A percentile compares a stretch with the other conserved stretches of the same genome.
Evolutionary conservation across 2,329 filamentous ascomycete species (phyloP).

Genomic region (Colletotrichum horii): DNA sequence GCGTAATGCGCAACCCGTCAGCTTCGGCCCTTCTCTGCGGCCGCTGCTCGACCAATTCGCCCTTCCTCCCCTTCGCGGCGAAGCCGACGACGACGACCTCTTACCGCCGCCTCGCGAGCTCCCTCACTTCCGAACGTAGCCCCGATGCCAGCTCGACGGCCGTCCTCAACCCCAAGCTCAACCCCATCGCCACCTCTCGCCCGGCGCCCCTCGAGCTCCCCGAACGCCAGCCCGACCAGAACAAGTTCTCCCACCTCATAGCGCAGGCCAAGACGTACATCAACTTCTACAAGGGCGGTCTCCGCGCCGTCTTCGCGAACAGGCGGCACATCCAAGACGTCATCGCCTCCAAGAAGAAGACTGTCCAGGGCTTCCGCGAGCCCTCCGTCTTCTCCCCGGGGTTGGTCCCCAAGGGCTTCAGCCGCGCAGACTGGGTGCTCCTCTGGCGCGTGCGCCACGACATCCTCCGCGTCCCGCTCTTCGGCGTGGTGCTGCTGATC

Average conservation of each 20-base stretch:
- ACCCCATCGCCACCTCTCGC: slow-evolving; percentile 75
- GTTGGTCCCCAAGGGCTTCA: slow-evolving; percentile 42
- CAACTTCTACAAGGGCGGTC: slow-evolving; percentile 85
- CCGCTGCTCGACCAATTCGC: background rate
- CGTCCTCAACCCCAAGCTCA: slow-evolving; percentile 47
- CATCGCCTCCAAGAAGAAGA: slow-evolving; percentile 46
- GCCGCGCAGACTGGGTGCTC: slow-evolving; percentile 75
- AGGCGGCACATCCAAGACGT: slow-evolving; percentile 54
- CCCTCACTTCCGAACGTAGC: background rate
- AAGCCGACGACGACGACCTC: background rate
- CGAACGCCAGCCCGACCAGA: slow-evolving; percentile 48
- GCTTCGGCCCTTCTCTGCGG: background rate
- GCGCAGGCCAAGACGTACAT: slow-evolving; percentile 76
- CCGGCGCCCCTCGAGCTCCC: slow-evolving; percentile 74
- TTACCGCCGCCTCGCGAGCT: slow-evolving; percentile 10
- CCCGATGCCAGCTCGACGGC: background rate
- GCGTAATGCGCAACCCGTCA: slow-evolving; percentile 21
- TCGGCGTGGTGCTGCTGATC: slow-evolving; percentile 75
- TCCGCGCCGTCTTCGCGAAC: slow-evolving; percentile 77
- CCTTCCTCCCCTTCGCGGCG: background rate
- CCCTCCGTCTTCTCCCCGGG: slow-evolving; percentile 42
- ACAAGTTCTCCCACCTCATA: slow-evolving; percentile 48
- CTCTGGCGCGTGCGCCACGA: slow-evolving; percentile 73
- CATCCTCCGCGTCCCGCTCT: slow-evolving; percentile 77
- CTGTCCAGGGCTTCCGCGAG: slow-evolving; percentile 63